A percentile compares a stretch with the other conserved stretches of the same genome.
These are phyloP conservation scores for Colletotrichum tamarilloi DNA, from an alignment of 2,329 filamentous ascomycete species.

Conservation along the genomic window DNA sequence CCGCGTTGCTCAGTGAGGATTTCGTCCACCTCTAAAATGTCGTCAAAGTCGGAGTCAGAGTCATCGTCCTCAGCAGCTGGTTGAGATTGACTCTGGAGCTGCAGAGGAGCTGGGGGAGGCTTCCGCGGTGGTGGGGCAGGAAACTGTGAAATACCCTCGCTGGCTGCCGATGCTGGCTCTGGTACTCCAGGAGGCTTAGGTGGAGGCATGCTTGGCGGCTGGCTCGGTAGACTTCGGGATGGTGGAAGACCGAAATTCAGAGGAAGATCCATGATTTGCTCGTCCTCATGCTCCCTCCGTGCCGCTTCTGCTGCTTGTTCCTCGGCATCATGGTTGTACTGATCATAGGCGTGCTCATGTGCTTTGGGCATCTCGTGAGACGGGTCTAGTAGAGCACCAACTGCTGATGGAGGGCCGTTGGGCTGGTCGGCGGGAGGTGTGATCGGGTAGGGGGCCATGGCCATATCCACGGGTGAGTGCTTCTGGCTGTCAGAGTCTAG, in stretches of 20 bases:
- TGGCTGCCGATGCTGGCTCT: slow-evolving; percentile 56
- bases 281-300: slow-evolving; percentile 57
- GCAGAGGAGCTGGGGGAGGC: slow-evolving; percentile 85
- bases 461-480: slow-evolving; percentile 69
- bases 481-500: slow-evolving; percentile 62
- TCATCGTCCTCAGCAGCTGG: slow-evolving; percentile 66
- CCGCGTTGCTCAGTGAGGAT: slow-evolving; percentile 73
- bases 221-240: slow-evolving; percentile 65
- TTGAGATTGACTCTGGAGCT: slow-evolving; percentile 66
- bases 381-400: slow-evolving; percentile 65
- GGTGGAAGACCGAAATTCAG: slow-evolving; percentile 65
- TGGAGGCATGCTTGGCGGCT: slow-evolving; percentile 63
- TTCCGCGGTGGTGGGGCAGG: slow-evolving; percentile 77
- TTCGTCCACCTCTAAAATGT: slow-evolving; percentile 77
- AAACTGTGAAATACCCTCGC: slow-evolving; percentile 61
- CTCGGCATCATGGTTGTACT: slow-evolving; percentile 66
- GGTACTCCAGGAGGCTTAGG: slow-evolving; percentile 59
- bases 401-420: slow-evolving; percentile 53
- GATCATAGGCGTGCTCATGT: slow-evolving; percentile 68
- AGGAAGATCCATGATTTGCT: slow-evolving; percentile 57
- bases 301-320: slow-evolving; percentile 59
- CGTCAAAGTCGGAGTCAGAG: slow-evolving; percentile 86
- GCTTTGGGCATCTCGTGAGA: slow-evolving; percentile 70
- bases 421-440: slow-evolving; percentile 69
- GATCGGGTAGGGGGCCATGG: slow-evolving; percentile 72